These are phyloP conservation scores for Staphylotrichum longicolle DNA, from an alignment of 495 filamentous ascomycete species.

Conservation along the genomic window DNA sequence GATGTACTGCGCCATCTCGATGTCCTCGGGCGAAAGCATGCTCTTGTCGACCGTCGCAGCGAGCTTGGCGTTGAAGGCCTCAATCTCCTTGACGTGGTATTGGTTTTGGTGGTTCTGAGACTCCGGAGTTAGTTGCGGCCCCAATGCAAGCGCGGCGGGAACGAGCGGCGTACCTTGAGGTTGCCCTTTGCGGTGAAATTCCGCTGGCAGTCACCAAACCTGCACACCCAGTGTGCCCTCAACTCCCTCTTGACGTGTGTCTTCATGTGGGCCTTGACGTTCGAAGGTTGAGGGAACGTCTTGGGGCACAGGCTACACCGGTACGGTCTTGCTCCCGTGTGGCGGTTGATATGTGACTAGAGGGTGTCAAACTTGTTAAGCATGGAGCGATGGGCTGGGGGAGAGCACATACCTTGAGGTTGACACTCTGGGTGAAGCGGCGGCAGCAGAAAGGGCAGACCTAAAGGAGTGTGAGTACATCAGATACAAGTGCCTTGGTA, in stretches of 20 bases:
- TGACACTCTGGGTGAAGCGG: conserved; percentile 85
- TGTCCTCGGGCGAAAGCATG: conserved; percentile 64
- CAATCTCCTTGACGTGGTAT: conserved; percentile 74
- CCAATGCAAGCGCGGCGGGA: neutral
- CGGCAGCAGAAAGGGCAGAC: conserved; percentile 67
- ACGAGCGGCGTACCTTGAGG: conserved; percentile 61
- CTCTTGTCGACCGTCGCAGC: conserved; percentile 60
- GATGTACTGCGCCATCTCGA: conserved; percentile 84
- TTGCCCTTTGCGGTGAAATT: conserved; percentile 87
- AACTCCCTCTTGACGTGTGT: conserved; percentile 76
- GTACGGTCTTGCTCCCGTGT: conserved; percentile 78
- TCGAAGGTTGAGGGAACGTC: conserved; percentile 84
- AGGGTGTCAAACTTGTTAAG: conserved; percentile 15
- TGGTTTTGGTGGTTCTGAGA: conserved; percentile 88
- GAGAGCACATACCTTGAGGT: conserved; percentile 66
- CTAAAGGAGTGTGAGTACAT: conserved; percentile 17
- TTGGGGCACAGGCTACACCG: conserved; percentile 79
- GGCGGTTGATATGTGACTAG: conserved; percentile 34
- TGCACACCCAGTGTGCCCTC: conserved; percentile 59
- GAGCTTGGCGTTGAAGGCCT: conserved; percentile 71
- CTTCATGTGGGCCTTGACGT: conserved; percentile 82
- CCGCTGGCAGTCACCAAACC: conserved; percentile 77
- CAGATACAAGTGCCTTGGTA: neutral
- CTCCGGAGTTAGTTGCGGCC: conserved; percentile 9
- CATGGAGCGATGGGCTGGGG: no score